A percentile compares a stretch with the other conserved stretches of the same genome.
Evolutionary conservation across 352 stramenopile species (phyloP).

Genomic region (Globisporangium cystogenes): DNA sequence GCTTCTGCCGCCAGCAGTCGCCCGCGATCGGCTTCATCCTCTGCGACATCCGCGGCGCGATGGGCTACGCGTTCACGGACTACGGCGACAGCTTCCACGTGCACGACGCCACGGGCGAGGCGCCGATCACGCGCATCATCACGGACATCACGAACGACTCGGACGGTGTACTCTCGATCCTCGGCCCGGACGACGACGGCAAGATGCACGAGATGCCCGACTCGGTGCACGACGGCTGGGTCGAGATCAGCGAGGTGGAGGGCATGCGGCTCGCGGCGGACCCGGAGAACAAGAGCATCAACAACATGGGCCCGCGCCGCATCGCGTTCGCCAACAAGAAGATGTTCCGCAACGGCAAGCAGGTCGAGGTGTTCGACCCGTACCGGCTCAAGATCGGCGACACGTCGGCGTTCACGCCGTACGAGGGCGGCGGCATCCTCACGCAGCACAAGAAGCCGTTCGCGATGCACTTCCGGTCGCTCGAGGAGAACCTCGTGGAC

Average conservation of each 20-base stretch:
- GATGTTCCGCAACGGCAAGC: slow-evolving; percentile 80
- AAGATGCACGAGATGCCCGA: slow-evolving; percentile 88
- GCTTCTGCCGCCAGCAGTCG: slow-evolving; percentile 77
- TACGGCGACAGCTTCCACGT: slow-evolving; percentile 72
- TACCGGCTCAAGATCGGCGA: slow-evolving; percentile 81
- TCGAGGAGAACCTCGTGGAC: slow-evolving; percentile 62
- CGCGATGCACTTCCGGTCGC: slow-evolving; percentile 63
- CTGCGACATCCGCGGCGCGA: slow-evolving; percentile 71
- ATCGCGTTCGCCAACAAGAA: slow-evolving; percentile 86
- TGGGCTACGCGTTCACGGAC: slow-evolving; percentile 80
- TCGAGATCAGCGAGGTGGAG: slow-evolving; percentile 82
- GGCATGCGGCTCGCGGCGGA: slow-evolving; percentile 65
- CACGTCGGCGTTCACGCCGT: slow-evolving; percentile 75
- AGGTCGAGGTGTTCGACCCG: slow-evolving; percentile 80
- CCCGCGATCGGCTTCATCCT: slow-evolving; percentile 78
- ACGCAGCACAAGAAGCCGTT: slow-evolving; percentile 85
- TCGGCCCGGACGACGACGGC: slow-evolving; percentile 78
- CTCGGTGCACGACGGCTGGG: slow-evolving; percentile 79
- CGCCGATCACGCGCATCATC: slow-evolving; percentile 83
- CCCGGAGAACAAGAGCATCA: slow-evolving; percentile 60
- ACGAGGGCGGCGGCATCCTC: slow-evolving; percentile 74
- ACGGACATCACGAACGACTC: slow-evolving; percentile 82
- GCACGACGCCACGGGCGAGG: slow-evolving; percentile 77
- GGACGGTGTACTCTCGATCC: slow-evolving; percentile 66
- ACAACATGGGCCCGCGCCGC: slow-evolving; percentile 61